Percentiles rank a stretch among this genome's conserved stretches.
phyloP scores from a whole-genome alignment of 352 stramenopile species.

The Phytophthora chlamydospora region DNA sequence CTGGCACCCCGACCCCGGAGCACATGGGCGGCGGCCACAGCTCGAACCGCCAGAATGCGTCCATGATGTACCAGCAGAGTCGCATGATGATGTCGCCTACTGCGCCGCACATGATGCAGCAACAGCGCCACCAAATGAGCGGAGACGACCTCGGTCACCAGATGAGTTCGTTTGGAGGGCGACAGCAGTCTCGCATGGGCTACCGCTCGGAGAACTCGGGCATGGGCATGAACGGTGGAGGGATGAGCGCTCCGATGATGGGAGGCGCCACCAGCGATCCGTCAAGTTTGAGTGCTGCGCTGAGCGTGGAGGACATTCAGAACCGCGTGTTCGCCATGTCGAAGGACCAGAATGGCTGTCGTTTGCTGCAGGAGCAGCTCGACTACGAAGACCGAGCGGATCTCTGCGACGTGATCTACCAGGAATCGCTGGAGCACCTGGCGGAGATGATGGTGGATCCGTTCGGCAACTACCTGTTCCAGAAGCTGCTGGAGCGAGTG shows the following conservation, averaged over 20 bases:
- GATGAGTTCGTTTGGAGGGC: conserved; percentile 32
- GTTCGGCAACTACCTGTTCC: conserved; percentile 99
- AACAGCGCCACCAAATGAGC: conserved; percentile 41
- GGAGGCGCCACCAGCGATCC: conserved; percentile 24
- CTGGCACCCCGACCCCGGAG: conserved; percentile 25
- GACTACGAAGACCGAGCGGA: conserved; percentile 93
- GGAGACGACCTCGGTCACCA: conserved; percentile 35
- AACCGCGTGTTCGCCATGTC: conserved; percentile 89
- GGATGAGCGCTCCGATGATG: conserved; percentile 40
- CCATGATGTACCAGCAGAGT: conserved; percentile 42
- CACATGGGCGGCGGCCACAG: conserved; percentile 30
- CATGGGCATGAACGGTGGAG: conserved; percentile 32
- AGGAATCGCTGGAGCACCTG: conserved; percentile 96
- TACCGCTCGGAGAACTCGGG: conserved; percentile 38
- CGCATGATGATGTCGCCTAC: conserved; percentile 44
- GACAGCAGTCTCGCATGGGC: conserved; percentile 31
- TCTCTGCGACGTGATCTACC: conserved; percentile 94
- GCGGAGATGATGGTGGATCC: conserved; percentile 98
- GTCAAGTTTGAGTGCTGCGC: conserved; percentile 43
- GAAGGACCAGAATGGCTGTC: conserved; percentile 97
- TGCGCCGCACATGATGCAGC: conserved; percentile 40
- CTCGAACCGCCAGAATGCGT: conserved; percentile 26
- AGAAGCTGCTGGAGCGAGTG: conserved; percentile 98
- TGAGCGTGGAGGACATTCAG: conserved; percentile 79
- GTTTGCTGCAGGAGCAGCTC: conserved; percentile 96